Conservation (phyloP, 495 filamentous ascomycete species). For the Aspergillus taichungensis region DNA sequence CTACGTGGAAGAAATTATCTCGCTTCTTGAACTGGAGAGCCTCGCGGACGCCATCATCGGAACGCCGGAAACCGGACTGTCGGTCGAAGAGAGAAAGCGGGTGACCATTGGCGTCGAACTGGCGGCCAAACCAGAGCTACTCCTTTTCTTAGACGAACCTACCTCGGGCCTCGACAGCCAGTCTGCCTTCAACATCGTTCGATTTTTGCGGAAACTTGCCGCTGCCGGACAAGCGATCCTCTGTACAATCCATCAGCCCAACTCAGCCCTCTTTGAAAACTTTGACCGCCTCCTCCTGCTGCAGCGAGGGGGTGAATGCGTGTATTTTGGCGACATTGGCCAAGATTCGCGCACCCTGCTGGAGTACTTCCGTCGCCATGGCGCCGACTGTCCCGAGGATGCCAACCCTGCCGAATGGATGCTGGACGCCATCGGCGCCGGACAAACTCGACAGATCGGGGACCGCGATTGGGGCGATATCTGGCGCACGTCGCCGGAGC, state of each 20-base stretch:
- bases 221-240: conserved; percentile 80
- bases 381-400: conserved; percentile 41
- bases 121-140: conserved; percentile 73
- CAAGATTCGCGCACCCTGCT: conserved; percentile 34
- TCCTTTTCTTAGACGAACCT: conserved; percentile 86
- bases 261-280: conserved; percentile 75
- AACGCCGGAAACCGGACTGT: conserved; percentile 63
- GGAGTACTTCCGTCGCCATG: conserved; percentile 45
- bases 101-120: conserved; percentile 88
- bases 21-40: conserved; percentile 70
- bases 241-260: conserved; percentile 89
- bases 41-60: conserved; percentile 84
- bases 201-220: conserved; percentile 78
- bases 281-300: conserved; percentile 62
- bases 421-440: conserved; percentile 79
- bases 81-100: conserved; percentile 84
- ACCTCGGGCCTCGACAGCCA: conserved; percentile 83
- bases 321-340: conserved; percentile 64
- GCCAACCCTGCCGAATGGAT: conserved; percentile 81
- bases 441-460: conserved; percentile 60
- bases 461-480: conserved; percentile 74
- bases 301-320: conserved; percentile 51
- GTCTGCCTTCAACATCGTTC: conserved; percentile 80
- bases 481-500: conserved; percentile 62
- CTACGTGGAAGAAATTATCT: conserved; percentile 78